These are phyloP conservation scores for Suhomyces kilbournensis DNA, from an alignment of 805 yeast species.

Conservation along the genomic window DNA sequence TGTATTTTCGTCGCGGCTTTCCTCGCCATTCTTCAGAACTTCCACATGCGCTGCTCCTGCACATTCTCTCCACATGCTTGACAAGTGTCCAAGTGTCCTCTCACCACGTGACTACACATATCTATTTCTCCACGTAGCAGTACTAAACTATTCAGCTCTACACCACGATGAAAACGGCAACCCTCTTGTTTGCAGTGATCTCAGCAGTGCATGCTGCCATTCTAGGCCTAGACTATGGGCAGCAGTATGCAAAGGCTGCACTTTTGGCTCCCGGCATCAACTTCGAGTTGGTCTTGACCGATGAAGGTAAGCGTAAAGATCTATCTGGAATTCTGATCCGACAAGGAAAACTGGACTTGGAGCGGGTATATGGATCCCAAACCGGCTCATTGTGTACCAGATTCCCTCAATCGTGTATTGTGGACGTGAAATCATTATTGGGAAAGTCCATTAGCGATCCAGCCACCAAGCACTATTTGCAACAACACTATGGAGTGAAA, in stretches of 20 bases:
- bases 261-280: constrained; percentile 88
- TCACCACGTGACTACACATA: neutral
- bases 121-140: neutral
- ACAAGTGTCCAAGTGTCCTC: neutral
- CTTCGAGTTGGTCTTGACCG: constrained; percentile 82
- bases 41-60: neutral
- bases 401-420: constrained; percentile 66
- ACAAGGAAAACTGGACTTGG: constrained; percentile 35
- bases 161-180: neutral
- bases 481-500: constrained; percentile 60
- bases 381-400: constrained; percentile 68
- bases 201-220: constrained; percentile 50
- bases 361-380: constrained; percentile 76
- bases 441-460: constrained; percentile 57
- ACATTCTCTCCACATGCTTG: neutral
- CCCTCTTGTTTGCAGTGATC: neutral
- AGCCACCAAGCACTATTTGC: constrained; percentile 45
- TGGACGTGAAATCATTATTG: constrained; percentile 66
- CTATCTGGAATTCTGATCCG: constrained; percentile 72
- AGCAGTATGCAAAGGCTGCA: constrained; percentile 81
- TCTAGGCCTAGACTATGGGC: constrained; percentile 86
- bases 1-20: too few relatives aligned
- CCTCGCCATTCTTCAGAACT: neutral
- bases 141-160: neutral
- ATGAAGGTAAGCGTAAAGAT: constrained; percentile 91